Conservation (phyloP, 352 stramenopile genomes). For the Globisporangium lucens region DNA sequence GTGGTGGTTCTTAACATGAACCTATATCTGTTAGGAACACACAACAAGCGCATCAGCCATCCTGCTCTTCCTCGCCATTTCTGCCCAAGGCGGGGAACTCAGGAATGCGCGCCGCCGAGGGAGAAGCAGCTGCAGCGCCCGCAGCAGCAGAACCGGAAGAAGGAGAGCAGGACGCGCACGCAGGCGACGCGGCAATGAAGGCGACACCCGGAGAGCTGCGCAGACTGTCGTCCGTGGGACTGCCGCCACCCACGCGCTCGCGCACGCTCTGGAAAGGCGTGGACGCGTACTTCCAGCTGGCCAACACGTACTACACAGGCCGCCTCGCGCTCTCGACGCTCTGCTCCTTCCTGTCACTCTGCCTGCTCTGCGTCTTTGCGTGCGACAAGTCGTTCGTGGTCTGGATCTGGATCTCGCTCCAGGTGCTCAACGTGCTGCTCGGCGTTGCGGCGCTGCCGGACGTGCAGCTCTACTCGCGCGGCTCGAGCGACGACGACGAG, state of each 20-base stretch:
- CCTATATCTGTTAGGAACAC: too few species aligned
- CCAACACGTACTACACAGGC: slow-evolving; percentile 73
- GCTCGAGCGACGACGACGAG: not conserved
- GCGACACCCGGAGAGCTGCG: slow-evolving; percentile 5
- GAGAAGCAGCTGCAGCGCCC: not conserved
- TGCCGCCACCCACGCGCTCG: slow-evolving; percentile 8
- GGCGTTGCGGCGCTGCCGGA: slow-evolving; percentile 48
- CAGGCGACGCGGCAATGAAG: too few species aligned
- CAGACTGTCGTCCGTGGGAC: slow-evolving; percentile 2
- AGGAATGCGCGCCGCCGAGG: not conserved
- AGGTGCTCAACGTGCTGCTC: slow-evolving; percentile 56
- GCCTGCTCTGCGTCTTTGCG: slow-evolving; percentile 38
- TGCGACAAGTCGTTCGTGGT: slow-evolving; percentile 26
- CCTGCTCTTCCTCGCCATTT: not conserved
- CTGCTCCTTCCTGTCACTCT: slow-evolving; percentile 38
- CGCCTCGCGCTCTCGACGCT: slow-evolving; percentile 47
- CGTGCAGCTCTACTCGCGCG: slow-evolving; percentile 36
- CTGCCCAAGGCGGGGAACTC: not conserved
- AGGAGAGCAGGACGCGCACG: not conserved
- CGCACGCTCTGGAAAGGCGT: slow-evolving; percentile 26
- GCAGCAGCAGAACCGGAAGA: not conserved
- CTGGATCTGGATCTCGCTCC: slow-evolving; percentile 46
- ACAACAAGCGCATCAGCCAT: too few species aligned
- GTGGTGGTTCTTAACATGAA: too few species aligned
- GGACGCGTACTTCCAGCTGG: slow-evolving; percentile 51